phyloP scores from a whole-genome alignment of 2,329 filamentous ascomycete genomes.

The Aspergillus quadrilineatus region DNA sequence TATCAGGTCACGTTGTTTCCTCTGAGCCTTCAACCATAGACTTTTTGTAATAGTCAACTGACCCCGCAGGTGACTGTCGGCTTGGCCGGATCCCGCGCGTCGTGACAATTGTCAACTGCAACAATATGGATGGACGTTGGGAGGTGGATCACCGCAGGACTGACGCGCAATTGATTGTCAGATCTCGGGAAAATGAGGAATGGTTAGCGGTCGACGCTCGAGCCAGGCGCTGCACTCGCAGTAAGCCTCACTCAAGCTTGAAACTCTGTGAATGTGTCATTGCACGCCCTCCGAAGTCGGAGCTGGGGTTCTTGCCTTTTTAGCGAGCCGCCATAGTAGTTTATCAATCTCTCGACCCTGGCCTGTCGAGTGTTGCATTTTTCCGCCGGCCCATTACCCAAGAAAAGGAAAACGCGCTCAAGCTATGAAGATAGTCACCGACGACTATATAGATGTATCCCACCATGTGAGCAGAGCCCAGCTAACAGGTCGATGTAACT shows the following conservation, averaged over 20 bases:
- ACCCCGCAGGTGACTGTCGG: constrained; percentile 9
- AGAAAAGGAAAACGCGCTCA: background rate
- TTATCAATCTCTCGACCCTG: background rate
- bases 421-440: background rate
- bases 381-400: background rate
- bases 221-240: background rate
- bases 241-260: constrained; percentile 1
- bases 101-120: constrained; percentile 3
- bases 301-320: constrained; percentile 3
- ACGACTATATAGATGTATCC: background rate
- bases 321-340: background rate
- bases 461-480: background rate
- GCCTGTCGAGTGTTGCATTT: background rate
- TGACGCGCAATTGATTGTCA: constrained; percentile 10
- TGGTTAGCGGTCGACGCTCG: background rate
- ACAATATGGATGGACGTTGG: constrained; percentile 3
- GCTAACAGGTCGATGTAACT: constrained; percentile 4
- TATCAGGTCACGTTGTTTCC: background rate
- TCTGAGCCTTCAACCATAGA: background rate
- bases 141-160: constrained; percentile 5
- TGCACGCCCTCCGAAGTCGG: constrained; percentile 8
- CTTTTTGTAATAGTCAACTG: constrained; percentile 7
- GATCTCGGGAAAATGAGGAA: constrained; percentile 12
- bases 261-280: background rate
- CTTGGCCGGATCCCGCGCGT: constrained; percentile 3